Conservation (phyloP, 2,329 filamentous ascomycete species). For the Paraconiothyrium sp. region DNA sequence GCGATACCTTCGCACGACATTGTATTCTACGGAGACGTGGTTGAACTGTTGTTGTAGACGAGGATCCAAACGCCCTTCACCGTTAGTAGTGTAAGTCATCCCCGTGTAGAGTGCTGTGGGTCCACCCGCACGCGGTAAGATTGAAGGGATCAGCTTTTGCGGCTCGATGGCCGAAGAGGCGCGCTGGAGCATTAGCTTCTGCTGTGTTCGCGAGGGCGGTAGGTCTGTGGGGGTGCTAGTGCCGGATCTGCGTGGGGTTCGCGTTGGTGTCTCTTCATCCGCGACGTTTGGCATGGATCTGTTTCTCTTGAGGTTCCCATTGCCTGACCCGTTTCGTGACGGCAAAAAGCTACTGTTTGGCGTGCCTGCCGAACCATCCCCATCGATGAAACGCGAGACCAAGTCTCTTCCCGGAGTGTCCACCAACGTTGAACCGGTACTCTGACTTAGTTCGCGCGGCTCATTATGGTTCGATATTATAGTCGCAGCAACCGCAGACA, state of each 20-base stretch:
- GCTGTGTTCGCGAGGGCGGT: conserved; percentile 71
- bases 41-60: conserved; percentile 72
- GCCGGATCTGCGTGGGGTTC: conserved; percentile 45
- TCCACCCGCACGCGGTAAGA: conserved; percentile 48
- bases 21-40: conserved; percentile 75
- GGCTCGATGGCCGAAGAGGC: conserved; percentile 77
- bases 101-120: conserved; percentile 44
- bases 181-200: conserved; percentile 78
- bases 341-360: conserved; percentile 51
- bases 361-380: conserved; percentile 52
- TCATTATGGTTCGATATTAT: conserved; percentile 54
- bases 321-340: conserved; percentile 30
- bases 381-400: conserved; percentile 58
- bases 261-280: conserved; percentile 38
- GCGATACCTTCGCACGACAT: conserved; percentile 76
- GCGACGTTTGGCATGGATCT: conserved; percentile 51
- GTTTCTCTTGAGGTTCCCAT: conserved; percentile 48
- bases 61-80: conserved; percentile 63
- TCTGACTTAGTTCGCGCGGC: conserved; percentile 47
- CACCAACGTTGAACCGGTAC: conserved; percentile 50
- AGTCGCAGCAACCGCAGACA: conserved; percentile 68
- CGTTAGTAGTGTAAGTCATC: conserved; percentile 47
- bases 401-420: conserved; percentile 54
- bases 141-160: conserved; percentile 56
- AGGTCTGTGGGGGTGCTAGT: conserved; percentile 53